Base-by-base conservation (phyloP, 352 stramenopile genomes). In the Globisporangium alternatum region DNA sequence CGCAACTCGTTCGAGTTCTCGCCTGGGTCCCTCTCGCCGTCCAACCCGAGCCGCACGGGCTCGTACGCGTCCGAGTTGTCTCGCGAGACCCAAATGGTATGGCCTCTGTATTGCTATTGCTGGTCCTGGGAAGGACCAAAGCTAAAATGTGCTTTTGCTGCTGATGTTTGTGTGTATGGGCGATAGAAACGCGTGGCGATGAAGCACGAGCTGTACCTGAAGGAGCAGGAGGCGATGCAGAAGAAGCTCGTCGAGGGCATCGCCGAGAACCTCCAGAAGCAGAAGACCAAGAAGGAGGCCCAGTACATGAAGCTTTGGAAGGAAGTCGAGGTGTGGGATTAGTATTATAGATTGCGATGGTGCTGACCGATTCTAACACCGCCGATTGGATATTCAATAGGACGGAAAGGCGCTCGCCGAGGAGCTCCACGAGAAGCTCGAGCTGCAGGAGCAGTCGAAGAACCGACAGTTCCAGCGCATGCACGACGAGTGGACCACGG, bases 131-230 rank as follows among this genome's bases (percentile, higher is more conserved):
- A 6, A 54, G 15, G 10, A 31, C 7, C 3, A 6, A 1, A 30
- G 13, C 3, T 33, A 28, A 19, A 52, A 3, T 22, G 10, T n/a
- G 19, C 22, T 13, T 19, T 39, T 47, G n/a, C 2, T 63, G 19
- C 7, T 65, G 10, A 59, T 21, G 7, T 28, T 28, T 10, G 4
- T 53, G 55, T 49, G 21, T 4, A 2, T 56, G 33, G 5, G 28
- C 31, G 17, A 37, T 55, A 92, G 74, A 88, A 88, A 81, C 81
- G 83, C 13, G 75, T 90, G 60, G 31, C 70, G 2, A 86, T 90
- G 76, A 92, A 92, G 60, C 78, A 92, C 60, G 83, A 90, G 60
- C 58, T 90, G 31, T 88, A 92, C 64, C 67, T 77, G 61, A 83
- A 83, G 48, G 83, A 92, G 59, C 81, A 89, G 58, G 80, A 90